phyloP scores from a whole-genome alignment of 257 asterid species.

The Lithospermum erythrorhizon region DNA sequence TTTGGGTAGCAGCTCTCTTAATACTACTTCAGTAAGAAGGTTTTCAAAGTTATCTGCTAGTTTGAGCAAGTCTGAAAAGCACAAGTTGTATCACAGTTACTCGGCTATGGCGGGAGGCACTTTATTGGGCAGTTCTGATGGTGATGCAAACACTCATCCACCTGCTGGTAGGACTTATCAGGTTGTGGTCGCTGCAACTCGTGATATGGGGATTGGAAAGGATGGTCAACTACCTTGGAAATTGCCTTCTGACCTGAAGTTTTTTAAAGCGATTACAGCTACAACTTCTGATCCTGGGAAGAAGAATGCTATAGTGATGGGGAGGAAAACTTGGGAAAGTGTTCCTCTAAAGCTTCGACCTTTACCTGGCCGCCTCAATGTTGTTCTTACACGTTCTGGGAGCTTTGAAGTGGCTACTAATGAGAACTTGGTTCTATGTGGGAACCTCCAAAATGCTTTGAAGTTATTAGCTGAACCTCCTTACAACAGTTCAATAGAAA shows the following conservation, averaged over 20 bases:
- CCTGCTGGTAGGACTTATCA: conserved; percentile 39
- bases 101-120: conserved; percentile 29
- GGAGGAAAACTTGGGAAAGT: conserved; percentile 86
- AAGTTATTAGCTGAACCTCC: conserved; percentile 48
- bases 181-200: conserved; percentile 80
- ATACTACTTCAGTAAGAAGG: conserved; percentile 12
- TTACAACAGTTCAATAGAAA: conserved; percentile 34
- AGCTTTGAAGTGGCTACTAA: conserved; percentile 14
- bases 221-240: conserved; percentile 72
- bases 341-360: conserved; percentile 58
- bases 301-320: conserved; percentile 75
- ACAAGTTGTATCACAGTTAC: conserved; percentile 18
- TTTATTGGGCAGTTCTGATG: conserved; percentile 14
- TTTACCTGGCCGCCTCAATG: conserved; percentile 66
- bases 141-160: conserved; percentile 11
- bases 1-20: conserved; percentile 12
- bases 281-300: conserved; percentile 42
- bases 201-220: conserved; percentile 72
- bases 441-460: conserved; percentile 41
- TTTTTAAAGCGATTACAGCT: conserved; percentile 56
- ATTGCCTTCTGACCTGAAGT: conserved; percentile 67
- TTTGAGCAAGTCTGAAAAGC: conserved; percentile 7
- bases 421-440: conserved; percentile 41
- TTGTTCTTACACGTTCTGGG: conserved; percentile 53
- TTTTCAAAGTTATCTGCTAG: conserved; percentile 12